phyloP scores from a whole-genome alignment of 495 filamentous ascomycete genomes.

The Lophiostoma macrostomum region DNA sequence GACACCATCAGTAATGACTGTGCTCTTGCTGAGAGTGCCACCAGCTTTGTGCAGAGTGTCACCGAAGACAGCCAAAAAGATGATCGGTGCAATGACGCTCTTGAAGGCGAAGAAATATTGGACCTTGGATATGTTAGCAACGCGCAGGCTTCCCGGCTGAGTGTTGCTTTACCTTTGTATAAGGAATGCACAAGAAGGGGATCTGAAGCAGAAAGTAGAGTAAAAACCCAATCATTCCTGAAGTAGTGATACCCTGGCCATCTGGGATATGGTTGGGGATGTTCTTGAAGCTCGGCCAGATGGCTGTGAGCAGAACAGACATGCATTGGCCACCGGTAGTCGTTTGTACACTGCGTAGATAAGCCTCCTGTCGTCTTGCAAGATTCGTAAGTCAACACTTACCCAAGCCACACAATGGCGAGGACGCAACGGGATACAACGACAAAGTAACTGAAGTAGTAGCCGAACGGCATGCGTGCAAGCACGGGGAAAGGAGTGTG shows the following conservation, averaged over 20 bases:
- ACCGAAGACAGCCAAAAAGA: conserved; percentile 27
- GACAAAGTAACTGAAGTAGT: conserved; percentile 34
- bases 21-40: conserved; percentile 15
- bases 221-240: conserved; percentile 49
- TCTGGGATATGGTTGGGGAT: conserved; percentile 52
- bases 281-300: conserved; percentile 52
- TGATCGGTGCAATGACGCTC: conserved; percentile 35
- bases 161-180: conserved; percentile 42
- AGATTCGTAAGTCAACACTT: not conserved
- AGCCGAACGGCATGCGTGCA: conserved; percentile 27
- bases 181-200: conserved; percentile 50
- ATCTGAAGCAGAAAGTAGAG: conserved; percentile 51
- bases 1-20: conserved; percentile 10
- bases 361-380: conserved; percentile 1
- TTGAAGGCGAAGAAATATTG: conserved; percentile 54
- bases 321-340: conserved; percentile 34
- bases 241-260: conserved; percentile 46
- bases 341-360: conserved; percentile 23
- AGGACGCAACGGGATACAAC: conserved; percentile 30
- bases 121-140: conserved; percentile 3
- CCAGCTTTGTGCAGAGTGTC: conserved; percentile 29
- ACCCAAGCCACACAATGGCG: conserved; percentile 34
- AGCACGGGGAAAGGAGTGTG: conserved; percentile 30
- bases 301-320: conserved; percentile 28
- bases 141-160: not conserved